Base-by-base conservation (phyloP, 164 flowering plant genomes). In the Stephania japonica region DNA sequence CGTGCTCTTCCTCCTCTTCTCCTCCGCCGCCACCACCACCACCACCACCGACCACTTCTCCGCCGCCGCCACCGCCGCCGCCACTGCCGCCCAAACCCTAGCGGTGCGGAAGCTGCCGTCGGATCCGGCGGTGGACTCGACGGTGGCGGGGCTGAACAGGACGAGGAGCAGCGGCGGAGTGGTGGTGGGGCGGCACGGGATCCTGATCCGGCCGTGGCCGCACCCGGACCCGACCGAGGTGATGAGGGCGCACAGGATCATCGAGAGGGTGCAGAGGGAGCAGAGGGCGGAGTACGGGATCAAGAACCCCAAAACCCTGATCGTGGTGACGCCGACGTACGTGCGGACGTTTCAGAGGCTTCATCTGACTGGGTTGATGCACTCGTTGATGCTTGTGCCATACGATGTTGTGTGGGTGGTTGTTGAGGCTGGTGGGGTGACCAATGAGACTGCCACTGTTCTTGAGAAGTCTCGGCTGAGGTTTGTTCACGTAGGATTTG, bases 111-210 rank as follows among this genome's bases (percentile, higher is more conserved):
- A 75, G 3, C 67, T 50, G 70, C 72, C 65, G 6, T 7, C 12
- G 6, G 38, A 65, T 56, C 64, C 7, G 32, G 18, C 27, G 25
- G 27, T 23, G 11, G 75, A 67, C 69, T 73, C 12, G 75, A 71
- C 5, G 7, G 4, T 67, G 59, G 26, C 41, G 24, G 70, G 72
- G 21, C 73, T 70, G n/a, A 85, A 83, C 69, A 71, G 73, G 43
- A 77, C 78, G 21, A 78, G 76, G 43, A 77, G 77, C 19, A 78
- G 76, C 63, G 85, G 87, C 70, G 71, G 90, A 49, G 97, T 94
- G 27, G 94, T 92, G 73, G 99, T 94, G 0, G 98, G 99, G 44
- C 82, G 99, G 67, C 99, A 92, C 73, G 98, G 98, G 88, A 94
- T 94, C 76, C 87, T 83, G 71, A 86, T 92, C 78, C 84, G 98